Base-by-base conservation (phyloP, 371 early-diverging fungal species). In the Zopfochytrium polystomum region DNA sequence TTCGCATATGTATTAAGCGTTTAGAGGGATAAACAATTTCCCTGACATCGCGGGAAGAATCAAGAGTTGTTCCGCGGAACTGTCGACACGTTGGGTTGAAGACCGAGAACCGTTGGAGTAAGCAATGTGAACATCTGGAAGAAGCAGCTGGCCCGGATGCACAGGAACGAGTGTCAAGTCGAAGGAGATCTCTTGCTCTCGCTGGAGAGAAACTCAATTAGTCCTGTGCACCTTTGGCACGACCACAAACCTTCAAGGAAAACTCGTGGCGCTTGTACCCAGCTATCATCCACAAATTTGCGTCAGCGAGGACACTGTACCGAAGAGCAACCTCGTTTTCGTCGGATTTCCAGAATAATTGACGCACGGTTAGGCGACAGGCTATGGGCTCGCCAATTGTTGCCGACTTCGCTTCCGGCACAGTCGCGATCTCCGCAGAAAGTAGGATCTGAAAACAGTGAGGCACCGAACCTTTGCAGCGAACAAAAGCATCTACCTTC, bases 261-360 rank as follows among this genome's bases (percentile, higher is more conserved):
- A 89, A 85, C 3, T 81, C 67, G 35, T 81, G 62, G 47, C 84
- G 80, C 55, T 80, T 75, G 63, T 85, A 82, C 4, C 90, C 90
- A 15, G 85, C 73, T 4, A 89, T 60, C 7, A 88, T 52, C 89
- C 89, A 89, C 60, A 83, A 81, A 33, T 82, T 82, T 62, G 85
- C 84, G 53, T 86, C 84, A 1, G 83, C 82, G 56, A 82, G 73
- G 57, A 89, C 77, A n/a, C 87, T 86, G 55, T 86, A 87, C 55
- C 66, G 77, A 48, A 84, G 81, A 26, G 79, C 77, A 27, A 55
- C 43, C n/a, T 75, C 54, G n/a, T 61, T 49, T 6, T 68, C 66
- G 33, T 25, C 55, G 2, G 58, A 55, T 26, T 69, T 66, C 87
- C 87, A 87, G 52, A 82, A 80, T 1, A 85, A 77, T 65, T 82